Evolutionary conservation across 2,329 filamentous ascomycete species (phyloP).

Genomic region (Elsinoe ampelina): DNA sequence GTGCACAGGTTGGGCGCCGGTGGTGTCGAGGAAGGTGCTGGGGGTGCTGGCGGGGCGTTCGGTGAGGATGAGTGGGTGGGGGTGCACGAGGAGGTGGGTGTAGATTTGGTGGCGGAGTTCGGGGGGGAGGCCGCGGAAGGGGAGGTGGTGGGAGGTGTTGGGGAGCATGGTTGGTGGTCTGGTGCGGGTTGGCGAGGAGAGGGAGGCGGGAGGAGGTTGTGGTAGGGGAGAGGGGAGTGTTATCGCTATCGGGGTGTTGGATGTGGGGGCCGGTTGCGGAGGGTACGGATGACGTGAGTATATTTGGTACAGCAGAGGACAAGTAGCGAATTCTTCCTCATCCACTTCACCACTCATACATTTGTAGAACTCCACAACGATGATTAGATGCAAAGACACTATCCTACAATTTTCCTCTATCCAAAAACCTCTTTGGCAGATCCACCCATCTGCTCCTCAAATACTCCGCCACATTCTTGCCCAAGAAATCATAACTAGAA

Average conservation of each 20-base stretch:
- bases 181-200: background rate
- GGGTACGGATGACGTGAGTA: too few relatives aligned
- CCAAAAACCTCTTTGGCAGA: slow-evolving; percentile 12
- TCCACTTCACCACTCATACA: background rate
- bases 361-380: too few relatives aligned
- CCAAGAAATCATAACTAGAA: slow-evolving; percentile 14
- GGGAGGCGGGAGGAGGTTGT: background rate
- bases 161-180: background rate
- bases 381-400: background rate
- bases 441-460: slow-evolving; percentile 14
- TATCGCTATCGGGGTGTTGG: background rate
- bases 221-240: background rate
- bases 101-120: slow-evolving; percentile 55
- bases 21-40: background rate
- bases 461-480: slow-evolving; percentile 15
- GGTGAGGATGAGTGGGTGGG: slow-evolving; percentile 13
- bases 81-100: slow-evolving; percentile 27
- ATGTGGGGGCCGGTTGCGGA: background rate
- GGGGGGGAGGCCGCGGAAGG: slow-evolving; percentile 42
- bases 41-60: slow-evolving; percentile 5
- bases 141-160: slow-evolving; percentile 5
- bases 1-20: slow-evolving; percentile 2
- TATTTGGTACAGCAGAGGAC: too few relatives aligned
- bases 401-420: slow-evolving; percentile 10
- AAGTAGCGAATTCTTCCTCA: too few relatives aligned